Percentiles rank a stretch among this genome's conserved stretches.
These are phyloP conservation scores for Stagonosporopsis chrysanthemi DNA, from an alignment of 2,329 filamentous ascomycete genomes.

Conservation along the genomic window DNA sequence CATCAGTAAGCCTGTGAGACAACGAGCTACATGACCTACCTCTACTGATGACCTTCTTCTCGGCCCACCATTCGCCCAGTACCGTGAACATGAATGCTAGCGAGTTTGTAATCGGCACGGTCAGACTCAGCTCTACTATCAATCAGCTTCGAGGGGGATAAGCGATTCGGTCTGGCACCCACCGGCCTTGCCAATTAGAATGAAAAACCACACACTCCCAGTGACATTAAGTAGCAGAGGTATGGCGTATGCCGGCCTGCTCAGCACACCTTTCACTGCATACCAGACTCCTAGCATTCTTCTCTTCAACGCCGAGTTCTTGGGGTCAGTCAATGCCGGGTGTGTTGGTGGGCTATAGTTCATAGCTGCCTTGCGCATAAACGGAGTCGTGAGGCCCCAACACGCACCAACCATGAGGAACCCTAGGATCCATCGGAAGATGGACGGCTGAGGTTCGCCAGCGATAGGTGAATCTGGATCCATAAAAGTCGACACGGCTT, in stretches of 20 bases:
- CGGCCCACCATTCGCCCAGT: conserved; percentile 92
- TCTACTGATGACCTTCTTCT: conserved; percentile 86
- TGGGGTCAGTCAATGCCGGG: conserved; percentile 44
- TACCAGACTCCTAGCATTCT: conserved; percentile 73
- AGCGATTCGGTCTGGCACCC: conserved; percentile 47
- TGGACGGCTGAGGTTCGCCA: conserved; percentile 46
- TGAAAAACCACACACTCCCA: conserved; percentile 94
- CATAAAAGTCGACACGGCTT: conserved; percentile 25
- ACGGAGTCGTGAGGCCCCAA: conserved; percentile 89
- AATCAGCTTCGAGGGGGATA: conserved; percentile 12
- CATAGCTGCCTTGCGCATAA: conserved; percentile 86
- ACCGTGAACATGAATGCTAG: conserved; percentile 96
- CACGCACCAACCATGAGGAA: conserved; percentile 91
- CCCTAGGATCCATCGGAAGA: conserved; percentile 84
- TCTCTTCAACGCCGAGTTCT: conserved; percentile 66
- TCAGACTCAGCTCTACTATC: conserved; percentile 80
- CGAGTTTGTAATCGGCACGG: conserved; percentile 93
- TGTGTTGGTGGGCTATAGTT: conserved; percentile 67
- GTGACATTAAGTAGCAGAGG: conserved; percentile 88
- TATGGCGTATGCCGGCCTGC: conserved; percentile 82
- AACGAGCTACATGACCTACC: conserved; percentile 60
- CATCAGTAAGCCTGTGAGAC: conserved; percentile 13
- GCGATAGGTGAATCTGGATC: conserved; percentile 40
- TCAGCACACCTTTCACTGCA: conserved; percentile 77
- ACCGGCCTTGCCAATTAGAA: conserved; percentile 93